Conservation (phyloP, 768 basidiomycete genomes). For the Boletus patriciae region DNA sequence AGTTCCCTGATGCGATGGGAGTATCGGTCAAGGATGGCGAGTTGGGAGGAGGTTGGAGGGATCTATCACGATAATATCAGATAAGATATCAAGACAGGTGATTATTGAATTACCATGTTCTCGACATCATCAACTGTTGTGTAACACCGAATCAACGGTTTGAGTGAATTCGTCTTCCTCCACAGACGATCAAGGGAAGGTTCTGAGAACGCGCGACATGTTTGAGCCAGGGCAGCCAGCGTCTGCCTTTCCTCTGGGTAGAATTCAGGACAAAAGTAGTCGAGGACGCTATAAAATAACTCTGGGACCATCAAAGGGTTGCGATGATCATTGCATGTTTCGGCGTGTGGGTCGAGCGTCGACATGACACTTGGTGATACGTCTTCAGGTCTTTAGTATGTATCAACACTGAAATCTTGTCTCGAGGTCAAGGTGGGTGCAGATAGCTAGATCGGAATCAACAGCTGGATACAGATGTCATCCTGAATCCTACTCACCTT, state of each 20-base stretch:
- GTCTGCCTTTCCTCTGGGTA: neutral
- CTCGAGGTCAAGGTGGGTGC: too few species aligned
- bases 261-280: neutral
- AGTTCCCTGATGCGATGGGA: constrained; percentile 7
- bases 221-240: constrained; percentile 8
- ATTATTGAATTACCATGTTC: neutral
- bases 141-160: constrained; percentile 16
- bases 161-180: constrained; percentile 6
- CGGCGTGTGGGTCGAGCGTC: neutral
- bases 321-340: neutral
- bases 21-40: constrained; percentile 4
- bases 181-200: constrained; percentile 14
- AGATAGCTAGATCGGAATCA: neutral
- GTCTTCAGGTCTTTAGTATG: neutral
- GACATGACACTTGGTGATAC: neutral
- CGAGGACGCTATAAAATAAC: constrained; percentile 7
- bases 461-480: neutral
- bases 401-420: neutral
- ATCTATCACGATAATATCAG: constrained; percentile 1
- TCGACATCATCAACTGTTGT: neutral
- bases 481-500: neutral
- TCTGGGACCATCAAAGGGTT: constrained; percentile 7
- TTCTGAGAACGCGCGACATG: neutral
- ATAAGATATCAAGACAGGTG: neutral
- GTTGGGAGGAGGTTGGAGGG: constrained; percentile 4